Evolutionary conservation across 2,329 filamentous ascomycete genomes (phyloP), one percentile per base, ranked within the genome.

Genomic region (Akanthomyces dipterigenus): DNA sequence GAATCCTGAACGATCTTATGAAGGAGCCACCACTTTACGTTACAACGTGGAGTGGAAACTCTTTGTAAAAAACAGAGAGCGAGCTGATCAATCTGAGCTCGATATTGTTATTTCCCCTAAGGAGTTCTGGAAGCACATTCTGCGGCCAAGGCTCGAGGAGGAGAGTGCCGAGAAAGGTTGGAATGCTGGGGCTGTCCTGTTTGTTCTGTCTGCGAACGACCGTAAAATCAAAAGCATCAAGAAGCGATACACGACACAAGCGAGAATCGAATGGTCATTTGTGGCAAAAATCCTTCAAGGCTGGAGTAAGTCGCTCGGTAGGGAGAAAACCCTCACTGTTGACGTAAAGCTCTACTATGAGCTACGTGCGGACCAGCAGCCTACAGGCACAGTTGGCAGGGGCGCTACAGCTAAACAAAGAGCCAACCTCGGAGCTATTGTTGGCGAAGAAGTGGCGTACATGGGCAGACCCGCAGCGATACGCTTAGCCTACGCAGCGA

Each of bases 41-140:
- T 61, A 55, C 38, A 55, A 61, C 26, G 43, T 55, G 3, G 49
- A 61, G 34, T 61, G 58, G 58, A 61, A 49, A 45, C 31, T 61
- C 38, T 49, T n/a, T 26, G 40, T 55, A 46, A 61, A 61, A 3
- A 38, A 55, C n/a, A 4, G 58, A 26, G 20, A 36, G 34, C 49
- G 31, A 11, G 58, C 49, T 22, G 49, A 50, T 28, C 31, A 61
- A 28, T 61, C 58, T 9, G 40, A 61, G 49, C 49, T 36, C 5
- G 49, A 34, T 16, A 61, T 61, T 40, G 24, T 48, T n/a, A 22
- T 55, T 5, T 5, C 4, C 28, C 58, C 58, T 34, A 20, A 36
- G 3, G 28, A 34, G 20, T 54, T 61, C 24, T 61, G 38, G 58
- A 55, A 61, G 40, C 22, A 42, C 24, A 36, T 26, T 40, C 34